phyloP scores from a whole-genome alignment of 2,329 filamentous ascomycete genomes.

The Bipolaris sorokiniana region DNA sequence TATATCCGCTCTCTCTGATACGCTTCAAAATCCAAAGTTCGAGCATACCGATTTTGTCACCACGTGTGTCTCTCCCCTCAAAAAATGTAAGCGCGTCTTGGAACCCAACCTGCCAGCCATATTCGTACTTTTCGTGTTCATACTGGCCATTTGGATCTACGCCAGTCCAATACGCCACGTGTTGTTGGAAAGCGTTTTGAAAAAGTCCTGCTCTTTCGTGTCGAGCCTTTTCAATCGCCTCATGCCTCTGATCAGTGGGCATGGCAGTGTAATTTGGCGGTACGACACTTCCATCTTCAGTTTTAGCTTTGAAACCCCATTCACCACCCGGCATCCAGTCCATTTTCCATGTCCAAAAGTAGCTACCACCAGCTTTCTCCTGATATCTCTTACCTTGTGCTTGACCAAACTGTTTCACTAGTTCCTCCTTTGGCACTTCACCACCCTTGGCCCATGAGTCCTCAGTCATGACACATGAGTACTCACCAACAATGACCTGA shows the following conservation, averaged over 20 bases:
- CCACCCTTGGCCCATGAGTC: slow-evolving; percentile 55
- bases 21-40: slow-evolving; percentile 66
- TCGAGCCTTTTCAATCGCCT: slow-evolving; percentile 50
- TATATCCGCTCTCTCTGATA: slow-evolving; percentile 58
- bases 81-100: slow-evolving; percentile 62
- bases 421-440: slow-evolving; percentile 45
- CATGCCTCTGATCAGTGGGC: slow-evolving; percentile 19
- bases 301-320: slow-evolving; percentile 65
- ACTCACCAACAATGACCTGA: slow-evolving; percentile 63
- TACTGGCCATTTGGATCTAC: slow-evolving; percentile 53
- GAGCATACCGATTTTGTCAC: slow-evolving; percentile 62
- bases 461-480: slow-evolving; percentile 62
- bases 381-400: slow-evolving; percentile 58
- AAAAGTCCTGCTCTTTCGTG: slow-evolving; percentile 47
- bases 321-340: slow-evolving; percentile 67
- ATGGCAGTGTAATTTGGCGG: slow-evolving; percentile 43
- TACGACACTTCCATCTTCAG: slow-evolving; percentile 51
- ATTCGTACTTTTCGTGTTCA: slow-evolving; percentile 61
- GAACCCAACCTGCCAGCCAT: slow-evolving; percentile 64
- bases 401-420: slow-evolving; percentile 56
- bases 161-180: slow-evolving; percentile 59
- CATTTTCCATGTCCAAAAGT: slow-evolving; percentile 68
- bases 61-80: slow-evolving; percentile 44
- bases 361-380: slow-evolving; percentile 58
- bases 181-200: slow-evolving; percentile 48